A percentile compares a stretch with the other conserved stretches of the same genome.
Conservation (phyloP, 1,284 basidiomycete genomes). For the Moniliophthora roreri region DNA sequence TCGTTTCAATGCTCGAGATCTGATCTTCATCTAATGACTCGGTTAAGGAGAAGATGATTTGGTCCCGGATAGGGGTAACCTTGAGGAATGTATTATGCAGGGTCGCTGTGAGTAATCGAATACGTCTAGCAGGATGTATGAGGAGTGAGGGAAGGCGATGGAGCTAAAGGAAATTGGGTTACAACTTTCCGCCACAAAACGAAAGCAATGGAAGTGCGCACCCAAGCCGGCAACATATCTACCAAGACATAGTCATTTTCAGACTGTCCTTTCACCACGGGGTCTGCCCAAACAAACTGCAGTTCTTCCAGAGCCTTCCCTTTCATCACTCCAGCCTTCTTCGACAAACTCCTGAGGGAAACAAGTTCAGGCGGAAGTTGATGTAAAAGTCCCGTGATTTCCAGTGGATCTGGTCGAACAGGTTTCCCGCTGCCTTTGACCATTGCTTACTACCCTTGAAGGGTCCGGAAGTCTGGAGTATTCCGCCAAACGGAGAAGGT, state of each 20-base stretch:
- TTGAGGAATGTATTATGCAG: constrained; percentile 72
- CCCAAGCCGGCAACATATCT: constrained; percentile 86
- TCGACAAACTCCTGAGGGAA: constrained; percentile 78
- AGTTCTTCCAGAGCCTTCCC: constrained; percentile 88
- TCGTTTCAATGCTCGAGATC: constrained; percentile 64
- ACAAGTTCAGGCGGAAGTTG: constrained; percentile 82
- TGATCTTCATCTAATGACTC: constrained; percentile 58
- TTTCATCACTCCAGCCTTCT: constrained; percentile 92
- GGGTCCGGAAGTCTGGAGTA: too few species aligned
- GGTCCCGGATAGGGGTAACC: constrained; percentile 50
- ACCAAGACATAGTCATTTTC: constrained; percentile 47
- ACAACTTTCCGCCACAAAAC: constrained; percentile 12
- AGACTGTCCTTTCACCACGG: constrained; percentile 36
- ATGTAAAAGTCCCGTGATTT: constrained; percentile 80
- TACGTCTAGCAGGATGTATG: constrained; percentile 78
- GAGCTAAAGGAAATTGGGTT: constrained; percentile 50
- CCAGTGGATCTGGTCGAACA: constrained; percentile 86
- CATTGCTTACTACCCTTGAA: constrained; percentile 23
- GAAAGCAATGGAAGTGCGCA: constrained; percentile 40
- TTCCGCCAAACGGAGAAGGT: too few species aligned
- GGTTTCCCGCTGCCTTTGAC: constrained; percentile 48
- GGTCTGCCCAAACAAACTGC: constrained; percentile 66
- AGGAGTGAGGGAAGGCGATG: constrained; percentile 86
- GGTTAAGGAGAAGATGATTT: constrained; percentile 58
- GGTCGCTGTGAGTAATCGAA: constrained; percentile 68